Evolutionary conservation across 495 filamentous ascomycete species (phyloP), one percentile per base, ranked within the genome.

Genomic region (Neurospora tetrasperma): DNA sequence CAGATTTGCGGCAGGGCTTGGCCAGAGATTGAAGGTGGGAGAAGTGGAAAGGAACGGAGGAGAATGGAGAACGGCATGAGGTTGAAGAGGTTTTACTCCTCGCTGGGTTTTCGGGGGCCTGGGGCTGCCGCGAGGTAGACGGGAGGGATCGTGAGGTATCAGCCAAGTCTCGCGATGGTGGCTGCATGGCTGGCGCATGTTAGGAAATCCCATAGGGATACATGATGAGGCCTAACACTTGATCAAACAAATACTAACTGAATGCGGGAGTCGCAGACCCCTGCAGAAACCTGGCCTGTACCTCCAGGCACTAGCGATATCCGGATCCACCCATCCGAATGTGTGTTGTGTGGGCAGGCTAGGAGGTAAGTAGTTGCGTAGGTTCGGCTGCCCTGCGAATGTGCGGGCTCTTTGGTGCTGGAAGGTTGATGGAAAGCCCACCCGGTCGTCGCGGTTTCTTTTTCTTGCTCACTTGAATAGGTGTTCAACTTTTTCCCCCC

Each of bases 201-300:
- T 35, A 71, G 39, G 27, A 41, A 41, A 11, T 9, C 9, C 39
- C 2, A 40, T 40, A 9, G 1, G 2, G 39, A 10, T 2, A 9
- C 39, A 40, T 40, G 39, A 2, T 40, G 2, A 40, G 8, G 8
- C 1, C 39, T 40, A 41, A 41, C 40, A 41, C 40, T 41, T 9
- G 8, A 41, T 41, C 40, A 39, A 23, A 10, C 35, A 59, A 59
- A 59, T 16, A 71, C 70, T 27, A 39, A 46, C 43, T 11, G 27
- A 66, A 78, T 77, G 74, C 77, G 72, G 75, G 77, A 78, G 74
- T 73, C 31, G 75, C 70, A 70, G 77, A 78, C 75, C 78, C 79
- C 74, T 79, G 75, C 76, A 77, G 74, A 74, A 38, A 79, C 75
- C 71, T 62, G 71, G 74, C 72, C 42, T 75, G 59, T 75, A 77